These are phyloP conservation scores for Paracorniculantispora psalliotae DNA, from an alignment of 2,329 filamentous ascomycete species.

Conservation along the genomic window DNA sequence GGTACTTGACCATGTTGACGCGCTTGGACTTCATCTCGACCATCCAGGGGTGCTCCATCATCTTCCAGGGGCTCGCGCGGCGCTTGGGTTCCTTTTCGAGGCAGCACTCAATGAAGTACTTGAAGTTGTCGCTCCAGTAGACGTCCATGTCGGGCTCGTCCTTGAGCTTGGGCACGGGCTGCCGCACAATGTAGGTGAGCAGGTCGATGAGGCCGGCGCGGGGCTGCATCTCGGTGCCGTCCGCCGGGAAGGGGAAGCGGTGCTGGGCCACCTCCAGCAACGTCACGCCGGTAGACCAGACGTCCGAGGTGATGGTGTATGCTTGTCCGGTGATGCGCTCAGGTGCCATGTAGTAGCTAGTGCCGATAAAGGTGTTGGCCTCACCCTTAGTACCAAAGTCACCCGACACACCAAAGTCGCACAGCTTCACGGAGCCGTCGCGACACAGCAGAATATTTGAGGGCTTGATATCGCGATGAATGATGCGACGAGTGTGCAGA, in stretches of 20 bases:
- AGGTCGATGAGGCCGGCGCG: slow-evolving; percentile 90
- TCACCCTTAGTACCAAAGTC: slow-evolving; percentile 98
- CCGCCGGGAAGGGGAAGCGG: slow-evolving; percentile 94
- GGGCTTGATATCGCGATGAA: slow-evolving; percentile 97
- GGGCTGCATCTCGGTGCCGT: slow-evolving; percentile 92
- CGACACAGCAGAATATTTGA: slow-evolving; percentile 94
- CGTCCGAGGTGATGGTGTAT: slow-evolving; percentile 97
- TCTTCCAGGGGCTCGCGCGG: slow-evolving; percentile 92
- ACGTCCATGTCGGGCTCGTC: slow-evolving; percentile 88
- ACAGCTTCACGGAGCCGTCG: slow-evolving; percentile 91
- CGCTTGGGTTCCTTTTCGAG: slow-evolving; percentile 87
- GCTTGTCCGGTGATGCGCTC: slow-evolving; percentile 96
- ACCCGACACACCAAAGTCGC: slow-evolving; percentile 95
- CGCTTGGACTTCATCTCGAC: slow-evolving; percentile 91
- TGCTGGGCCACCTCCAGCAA: slow-evolving; percentile 99
- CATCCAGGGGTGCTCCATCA: slow-evolving; percentile 99
- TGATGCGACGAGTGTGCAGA: slow-evolving; percentile 91
- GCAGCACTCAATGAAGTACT: slow-evolving; percentile 99
- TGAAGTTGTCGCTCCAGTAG: slow-evolving; percentile 95
- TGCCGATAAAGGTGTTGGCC: slow-evolving; percentile 98
- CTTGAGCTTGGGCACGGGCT: slow-evolving; percentile 91
- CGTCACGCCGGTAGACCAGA: slow-evolving; percentile 96
- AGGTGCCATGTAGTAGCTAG: slow-evolving; percentile 98
- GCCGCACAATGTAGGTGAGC: slow-evolving; percentile 93
- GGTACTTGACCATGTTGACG: slow-evolving; percentile 94